Conservation (phyloP, 805 yeast genomes). For the Pichia nanzhaoensis region DNA sequence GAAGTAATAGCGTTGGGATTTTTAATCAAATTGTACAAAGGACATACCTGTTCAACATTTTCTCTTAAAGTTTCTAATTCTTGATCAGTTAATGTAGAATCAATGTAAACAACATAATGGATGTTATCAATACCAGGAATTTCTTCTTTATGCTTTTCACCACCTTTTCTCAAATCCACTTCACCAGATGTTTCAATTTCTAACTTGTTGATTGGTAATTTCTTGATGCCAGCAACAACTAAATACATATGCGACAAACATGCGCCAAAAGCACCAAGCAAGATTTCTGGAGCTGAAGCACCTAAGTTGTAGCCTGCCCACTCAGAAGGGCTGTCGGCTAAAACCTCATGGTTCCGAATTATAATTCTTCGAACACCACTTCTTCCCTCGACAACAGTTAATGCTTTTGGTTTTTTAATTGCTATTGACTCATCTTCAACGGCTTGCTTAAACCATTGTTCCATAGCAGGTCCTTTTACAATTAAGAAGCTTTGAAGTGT, state of each 20-base stretch:
- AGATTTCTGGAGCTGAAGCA: constrained; percentile 8
- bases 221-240: constrained; percentile 9
- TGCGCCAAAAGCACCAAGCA: constrained; percentile 6
- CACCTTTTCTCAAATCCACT: constrained; percentile 7
- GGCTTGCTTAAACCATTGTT: constrained; percentile 2
- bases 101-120: constrained; percentile 4
- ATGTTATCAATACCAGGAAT: constrained; percentile 7
- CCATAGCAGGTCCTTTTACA: constrained; percentile 6
- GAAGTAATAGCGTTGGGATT: constrained; percentile 3
- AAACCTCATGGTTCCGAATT: constrained; percentile 5
- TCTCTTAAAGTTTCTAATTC: constrained; percentile 1
- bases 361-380: constrained; percentile 7
- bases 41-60: constrained; percentile 9
- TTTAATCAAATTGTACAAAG: constrained; percentile 6
- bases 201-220: constrained; percentile 2
- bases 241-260: constrained; percentile 9
- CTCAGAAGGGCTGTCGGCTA: constrained; percentile 7
- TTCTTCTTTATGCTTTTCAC: constrained; percentile 2
- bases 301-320: constrained; percentile 10
- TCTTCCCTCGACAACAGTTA: constrained; percentile 8
- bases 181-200: constrained; percentile 9
- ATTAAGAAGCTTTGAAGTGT: constrained; percentile 16
- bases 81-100: not conserved
- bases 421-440: constrained; percentile 1
- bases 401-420: constrained; percentile 5